Base-by-base conservation (phyloP, 495 filamentous ascomycete genomes). In the Lineolata rhizophorae region DNA sequence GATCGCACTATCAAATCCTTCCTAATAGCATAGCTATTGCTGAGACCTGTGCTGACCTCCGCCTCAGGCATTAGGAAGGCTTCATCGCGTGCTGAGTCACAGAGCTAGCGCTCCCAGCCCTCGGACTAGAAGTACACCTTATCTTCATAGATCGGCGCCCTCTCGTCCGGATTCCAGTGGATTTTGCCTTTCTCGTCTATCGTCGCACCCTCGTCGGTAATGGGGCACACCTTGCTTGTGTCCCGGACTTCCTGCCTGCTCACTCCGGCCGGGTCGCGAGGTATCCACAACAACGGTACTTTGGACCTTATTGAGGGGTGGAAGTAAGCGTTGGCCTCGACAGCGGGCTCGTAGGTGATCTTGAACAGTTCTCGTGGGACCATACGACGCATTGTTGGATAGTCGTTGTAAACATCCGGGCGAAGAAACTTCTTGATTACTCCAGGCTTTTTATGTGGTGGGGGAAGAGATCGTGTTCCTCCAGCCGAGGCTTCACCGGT, bases 401-500 rank as follows among this genome's bases (percentile, higher is more conserved):
- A 92, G 50, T 74, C 66, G 30, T 61, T 50, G 49, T 83, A 78
- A 34, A 65, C 58, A 58, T 90, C 76, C 0, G 85, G 85, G 39
- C 70, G 70, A 29, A 93, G 51, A 52, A 72, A 93, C 39, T 74
- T 76, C 35, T 53, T 41, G 14, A 95, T 36, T 37, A 71, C 46
- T 49, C 64, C 68, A 14, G 60, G 54, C 44, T 65, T 57, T 42
- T 61, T 56, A 29, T 58, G 45, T 51, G 46, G 6, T 6, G 50
- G 39, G 18, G 18, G 34, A n/a, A 29, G 14, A 22, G 18, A 16
- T 8, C 12, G 20, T 8, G 22, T 26, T 8, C 8, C 22, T 8
- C 8, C 8, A 8, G 22, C 8, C 11, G 19, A 3, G 55, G 55
- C 39, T 56, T 60, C 38, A 48, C 49, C 52, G 49, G 56, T 54